Conservation (phyloP, 1,284 basidiomycete genomes). For the Microbotryomycetes sp. region DNA sequence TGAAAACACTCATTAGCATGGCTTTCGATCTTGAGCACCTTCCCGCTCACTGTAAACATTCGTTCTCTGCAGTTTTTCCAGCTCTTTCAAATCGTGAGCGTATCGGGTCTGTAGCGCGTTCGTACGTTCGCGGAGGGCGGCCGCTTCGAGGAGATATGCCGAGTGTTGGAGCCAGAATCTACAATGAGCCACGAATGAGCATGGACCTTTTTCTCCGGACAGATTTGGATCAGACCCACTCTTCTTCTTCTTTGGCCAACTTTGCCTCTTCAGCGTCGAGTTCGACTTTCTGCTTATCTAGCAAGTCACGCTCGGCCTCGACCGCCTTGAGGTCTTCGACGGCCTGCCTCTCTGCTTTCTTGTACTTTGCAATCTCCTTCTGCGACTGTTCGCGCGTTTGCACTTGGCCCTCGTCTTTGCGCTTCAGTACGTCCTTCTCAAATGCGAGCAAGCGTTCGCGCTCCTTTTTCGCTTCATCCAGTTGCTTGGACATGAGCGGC, state of each 20-base stretch:
- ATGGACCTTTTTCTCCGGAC: no score
- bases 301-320: conserved; percentile 37
- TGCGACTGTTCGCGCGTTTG: conserved; percentile 51
- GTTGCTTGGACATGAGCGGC: conserved; percentile 61
- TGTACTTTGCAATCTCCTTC: conserved; percentile 43
- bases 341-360: conserved; percentile 45
- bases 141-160: conserved; percentile 56
- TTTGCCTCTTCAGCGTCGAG: conserved; percentile 56
- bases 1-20: no score
- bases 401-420: conserved; percentile 14
- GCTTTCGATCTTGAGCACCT: no score
- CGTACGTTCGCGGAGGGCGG: conserved; percentile 60
- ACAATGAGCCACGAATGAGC: background rate
- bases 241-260: conserved; percentile 66
- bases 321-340: conserved; percentile 47
- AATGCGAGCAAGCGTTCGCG: conserved; percentile 87
- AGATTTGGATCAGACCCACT: conserved; percentile 49
- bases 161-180: conserved; percentile 82
- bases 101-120: conserved; percentile 61
- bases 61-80: conserved; percentile 80
- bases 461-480: conserved; percentile 85
- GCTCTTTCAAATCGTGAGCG: conserved; percentile 44
- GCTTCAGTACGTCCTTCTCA: conserved; percentile 69
- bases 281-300: conserved; percentile 37
- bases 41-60: conserved; percentile 78